Conservation (phyloP, 371 early-diverging fungal genomes). For the Circinella umbellata region DNA sequence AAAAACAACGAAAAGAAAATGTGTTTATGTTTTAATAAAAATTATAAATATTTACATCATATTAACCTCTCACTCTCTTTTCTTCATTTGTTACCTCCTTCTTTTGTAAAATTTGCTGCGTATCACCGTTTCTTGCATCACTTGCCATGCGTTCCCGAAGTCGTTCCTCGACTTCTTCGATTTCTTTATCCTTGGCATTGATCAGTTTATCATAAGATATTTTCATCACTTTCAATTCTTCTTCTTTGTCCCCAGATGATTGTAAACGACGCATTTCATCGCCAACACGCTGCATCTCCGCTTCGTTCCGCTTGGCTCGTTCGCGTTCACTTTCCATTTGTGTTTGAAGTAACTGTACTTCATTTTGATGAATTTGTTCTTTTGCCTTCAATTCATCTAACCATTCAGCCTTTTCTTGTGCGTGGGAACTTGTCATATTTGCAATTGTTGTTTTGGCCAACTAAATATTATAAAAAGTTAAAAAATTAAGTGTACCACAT, state of each 20-base stretch:
- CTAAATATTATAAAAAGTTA: neutral
- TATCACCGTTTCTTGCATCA: slow-evolving; percentile 16
- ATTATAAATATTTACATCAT: neutral
- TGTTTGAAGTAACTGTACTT: slow-evolving; percentile 11
- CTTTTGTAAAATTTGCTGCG: slow-evolving; percentile 9
- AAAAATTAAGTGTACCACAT: too few species aligned
- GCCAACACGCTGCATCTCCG: slow-evolving; percentile 18
- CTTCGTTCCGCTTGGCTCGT: slow-evolving; percentile 16
- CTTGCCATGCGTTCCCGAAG: slow-evolving; percentile 29
- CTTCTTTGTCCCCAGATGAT: slow-evolving; percentile 23
- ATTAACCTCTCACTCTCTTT: too few species aligned
- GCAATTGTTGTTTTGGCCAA: slow-evolving; percentile 5
- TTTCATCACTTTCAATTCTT: slow-evolving; percentile 26
- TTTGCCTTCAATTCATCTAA: slow-evolving; percentile 9
- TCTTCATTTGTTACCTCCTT: slow-evolving; percentile 8
- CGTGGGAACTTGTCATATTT: slow-evolving; percentile 2
- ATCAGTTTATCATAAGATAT: slow-evolving; percentile 46
- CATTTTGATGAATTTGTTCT: slow-evolving; percentile 11
- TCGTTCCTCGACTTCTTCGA: slow-evolving; percentile 41
- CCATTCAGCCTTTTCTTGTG: slow-evolving; percentile 11
- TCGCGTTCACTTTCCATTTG: slow-evolving; percentile 19
- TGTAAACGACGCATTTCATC: slow-evolving; percentile 17
- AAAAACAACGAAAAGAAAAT: neutral
- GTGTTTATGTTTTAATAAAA: neutral
- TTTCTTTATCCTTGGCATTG: slow-evolving; percentile 42